Evolutionary conservation across 1,284 basidiomycete species (phyloP).

Genomic region (Inonotus hispidus): DNA sequence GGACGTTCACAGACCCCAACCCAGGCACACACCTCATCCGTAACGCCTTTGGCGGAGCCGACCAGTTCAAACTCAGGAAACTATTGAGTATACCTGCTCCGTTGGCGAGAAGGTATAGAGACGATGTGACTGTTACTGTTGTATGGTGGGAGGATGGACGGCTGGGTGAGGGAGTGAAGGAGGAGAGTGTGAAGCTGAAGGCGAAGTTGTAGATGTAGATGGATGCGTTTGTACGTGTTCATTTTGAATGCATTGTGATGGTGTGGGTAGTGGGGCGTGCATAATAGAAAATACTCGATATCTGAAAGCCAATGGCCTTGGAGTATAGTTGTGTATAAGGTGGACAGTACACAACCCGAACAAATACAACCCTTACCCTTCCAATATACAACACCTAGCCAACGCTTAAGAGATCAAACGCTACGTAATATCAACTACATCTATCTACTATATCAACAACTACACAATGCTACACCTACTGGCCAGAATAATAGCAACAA

Average conservation of each 20-base stretch:
- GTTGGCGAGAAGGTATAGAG: slow-evolving; percentile 71
- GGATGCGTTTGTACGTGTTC: neutral
- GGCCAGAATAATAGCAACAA: too few relatives aligned
- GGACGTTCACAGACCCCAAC: slow-evolving; percentile 86
- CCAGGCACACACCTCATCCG: slow-evolving; percentile 88
- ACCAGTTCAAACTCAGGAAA: slow-evolving; percentile 60
- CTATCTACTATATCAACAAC: too few relatives aligned
- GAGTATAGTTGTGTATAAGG: too few relatives aligned
- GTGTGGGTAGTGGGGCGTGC: neutral
- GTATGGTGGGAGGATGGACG: slow-evolving; percentile 70
- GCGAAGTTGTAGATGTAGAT: neutral
- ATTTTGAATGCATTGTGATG: neutral
- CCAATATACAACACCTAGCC: too few relatives aligned
- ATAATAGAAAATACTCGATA: too few relatives aligned
- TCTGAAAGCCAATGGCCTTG: too few relatives aligned
- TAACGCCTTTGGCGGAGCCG: slow-evolving; percentile 89
- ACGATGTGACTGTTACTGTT: slow-evolving; percentile 89
- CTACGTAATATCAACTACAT: too few relatives aligned
- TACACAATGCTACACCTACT: too few relatives aligned
- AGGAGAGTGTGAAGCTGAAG: slow-evolving; percentile 9
- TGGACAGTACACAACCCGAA: too few relatives aligned
- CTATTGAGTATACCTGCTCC: slow-evolving; percentile 85
- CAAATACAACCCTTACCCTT: too few relatives aligned
- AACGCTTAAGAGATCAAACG: too few relatives aligned
- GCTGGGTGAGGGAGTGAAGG: slow-evolving; percentile 28